phyloP scores from a whole-genome alignment of 441 rosid genomes.

The Viola pubescens region DNA sequence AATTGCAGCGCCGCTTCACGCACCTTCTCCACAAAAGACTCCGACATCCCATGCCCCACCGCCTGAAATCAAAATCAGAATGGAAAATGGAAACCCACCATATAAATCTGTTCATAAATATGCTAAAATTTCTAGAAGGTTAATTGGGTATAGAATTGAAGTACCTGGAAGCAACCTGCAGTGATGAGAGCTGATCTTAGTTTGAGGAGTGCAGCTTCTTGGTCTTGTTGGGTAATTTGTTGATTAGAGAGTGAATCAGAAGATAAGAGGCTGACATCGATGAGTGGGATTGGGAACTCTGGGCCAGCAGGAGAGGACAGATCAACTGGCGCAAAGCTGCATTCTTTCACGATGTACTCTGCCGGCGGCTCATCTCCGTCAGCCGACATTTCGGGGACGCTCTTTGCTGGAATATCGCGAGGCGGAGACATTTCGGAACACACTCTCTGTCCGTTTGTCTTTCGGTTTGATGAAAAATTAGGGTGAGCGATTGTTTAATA shows the following conservation, averaged over 20 bases:
- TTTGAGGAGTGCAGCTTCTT: conserved; percentile 20
- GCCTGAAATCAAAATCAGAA: conserved; percentile 24
- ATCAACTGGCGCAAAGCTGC: not conserved
- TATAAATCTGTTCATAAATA: too few species aligned
- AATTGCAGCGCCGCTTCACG: conserved; percentile 33
- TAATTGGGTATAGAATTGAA: not conserved
- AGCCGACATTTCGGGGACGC: conserved; percentile 28
- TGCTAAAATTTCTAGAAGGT: not conserved
- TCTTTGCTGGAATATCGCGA: not conserved
- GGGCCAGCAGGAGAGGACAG: conserved; percentile 26
- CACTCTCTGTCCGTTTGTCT: too few species aligned
- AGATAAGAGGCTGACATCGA: conserved; percentile 42
- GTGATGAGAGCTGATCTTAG: conserved; percentile 43
- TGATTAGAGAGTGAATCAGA: conserved; percentile 19
- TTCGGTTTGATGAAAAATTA: too few species aligned
- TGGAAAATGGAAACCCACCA: too few species aligned
- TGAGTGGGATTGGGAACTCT: conserved; percentile 30
- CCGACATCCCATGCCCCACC: conserved; percentile 47
- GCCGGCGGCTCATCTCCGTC: conserved; percentile 29
- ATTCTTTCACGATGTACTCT: conserved; percentile 8
- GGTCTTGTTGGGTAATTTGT: conserved; percentile 25
- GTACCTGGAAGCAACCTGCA: conserved; percentile 66
- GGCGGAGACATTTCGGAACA: conserved; percentile 6
- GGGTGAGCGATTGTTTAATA: too few species aligned
- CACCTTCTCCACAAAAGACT: conserved; percentile 35